A percentile compares a stretch with the other conserved stretches of the same genome.
These are phyloP conservation scores for Xerocomellus chrysenteron DNA, from an alignment of 768 basidiomycete species.

Conservation along the genomic window DNA sequence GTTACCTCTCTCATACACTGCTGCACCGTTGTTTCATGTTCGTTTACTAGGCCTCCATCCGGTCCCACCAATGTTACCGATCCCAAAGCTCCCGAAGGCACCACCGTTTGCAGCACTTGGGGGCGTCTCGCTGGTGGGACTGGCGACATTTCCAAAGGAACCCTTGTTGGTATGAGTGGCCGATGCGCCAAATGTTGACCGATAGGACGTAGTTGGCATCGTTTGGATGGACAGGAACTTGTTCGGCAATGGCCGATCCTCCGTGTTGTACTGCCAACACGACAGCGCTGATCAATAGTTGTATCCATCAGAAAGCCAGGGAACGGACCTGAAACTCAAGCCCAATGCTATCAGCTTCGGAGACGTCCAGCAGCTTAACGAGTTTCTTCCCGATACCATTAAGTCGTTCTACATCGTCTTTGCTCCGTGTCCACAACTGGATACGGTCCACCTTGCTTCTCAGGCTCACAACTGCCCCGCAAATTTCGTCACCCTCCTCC, in stretches of 20 bases:
- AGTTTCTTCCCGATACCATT: constrained; percentile 84
- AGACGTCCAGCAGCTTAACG: constrained; percentile 78
- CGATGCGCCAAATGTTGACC: constrained; percentile 58
- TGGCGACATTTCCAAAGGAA: constrained; percentile 16
- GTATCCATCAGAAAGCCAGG: neutral
- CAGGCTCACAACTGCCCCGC: constrained; percentile 84
- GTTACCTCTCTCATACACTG: neutral
- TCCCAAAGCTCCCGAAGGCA: constrained; percentile 50
- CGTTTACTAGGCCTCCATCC: constrained; percentile 25
- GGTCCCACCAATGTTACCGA: constrained; percentile 39
- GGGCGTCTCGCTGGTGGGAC: constrained; percentile 28
- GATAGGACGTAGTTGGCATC: constrained; percentile 63
- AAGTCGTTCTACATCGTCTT: constrained; percentile 82
- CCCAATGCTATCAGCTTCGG: constrained; percentile 80
- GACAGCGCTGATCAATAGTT: neutral
- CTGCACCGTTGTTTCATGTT: constrained; percentile 14
- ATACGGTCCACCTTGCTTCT: constrained; percentile 86
- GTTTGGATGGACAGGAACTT: constrained; percentile 82
- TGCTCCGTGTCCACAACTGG: constrained; percentile 85
- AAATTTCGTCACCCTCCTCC: constrained; percentile 70
- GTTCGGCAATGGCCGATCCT: constrained; percentile 76
- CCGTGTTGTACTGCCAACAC: constrained; percentile 70
- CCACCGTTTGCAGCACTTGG: constrained; percentile 34
- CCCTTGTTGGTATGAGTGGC: constrained; percentile 21
- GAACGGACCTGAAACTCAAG: constrained; percentile 82